phyloP scores from a whole-genome alignment of 768 basidiomycete species.

The Dioszegia aurantiaca region DNA sequence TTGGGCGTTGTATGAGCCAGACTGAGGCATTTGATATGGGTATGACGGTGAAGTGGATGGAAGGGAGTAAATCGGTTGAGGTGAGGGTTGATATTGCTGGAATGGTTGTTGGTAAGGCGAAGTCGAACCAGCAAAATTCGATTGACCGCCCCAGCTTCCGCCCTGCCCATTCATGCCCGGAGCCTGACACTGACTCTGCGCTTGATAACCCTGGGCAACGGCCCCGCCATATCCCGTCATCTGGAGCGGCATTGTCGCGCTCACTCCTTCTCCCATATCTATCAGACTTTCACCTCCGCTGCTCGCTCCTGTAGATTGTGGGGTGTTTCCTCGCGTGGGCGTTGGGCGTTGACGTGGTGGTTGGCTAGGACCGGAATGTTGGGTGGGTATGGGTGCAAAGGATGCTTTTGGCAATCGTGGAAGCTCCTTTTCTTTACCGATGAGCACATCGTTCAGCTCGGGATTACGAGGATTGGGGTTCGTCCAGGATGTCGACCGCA shows the following conservation, averaged over 20 bases:
- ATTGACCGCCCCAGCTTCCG: background rate
- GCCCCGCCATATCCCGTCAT: slow-evolving; percentile 9
- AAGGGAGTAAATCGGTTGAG: background rate
- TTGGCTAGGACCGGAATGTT: slow-evolving; percentile 9
- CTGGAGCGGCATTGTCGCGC: slow-evolving; percentile 23
- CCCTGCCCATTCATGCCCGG: background rate
- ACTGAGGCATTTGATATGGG: background rate
- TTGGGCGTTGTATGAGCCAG: background rate
- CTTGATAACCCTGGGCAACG: background rate
- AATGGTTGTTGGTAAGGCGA: slow-evolving; percentile 1
- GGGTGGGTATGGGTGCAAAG: background rate
- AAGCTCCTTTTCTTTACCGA: slow-evolving; percentile 33
- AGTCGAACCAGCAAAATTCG: background rate
- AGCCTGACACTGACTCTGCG: background rate
- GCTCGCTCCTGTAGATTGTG: background rate
- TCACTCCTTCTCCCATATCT: slow-evolving; percentile 17
- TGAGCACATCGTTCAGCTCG: slow-evolving; percentile 42
- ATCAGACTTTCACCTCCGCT: slow-evolving; percentile 7
- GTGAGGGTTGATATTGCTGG: slow-evolving; percentile 15
- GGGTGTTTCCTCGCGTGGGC: slow-evolving; percentile 9
- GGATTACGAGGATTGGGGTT: slow-evolving; percentile 31
- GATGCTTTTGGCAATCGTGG: slow-evolving; percentile 29
- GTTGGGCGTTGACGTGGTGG: slow-evolving; percentile 18
- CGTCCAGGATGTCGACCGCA: background rate
- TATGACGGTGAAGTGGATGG: background rate